phyloP scores from a whole-genome alignment of 2,329 filamentous ascomycete species.

The Aspergillus terreus region DNA sequence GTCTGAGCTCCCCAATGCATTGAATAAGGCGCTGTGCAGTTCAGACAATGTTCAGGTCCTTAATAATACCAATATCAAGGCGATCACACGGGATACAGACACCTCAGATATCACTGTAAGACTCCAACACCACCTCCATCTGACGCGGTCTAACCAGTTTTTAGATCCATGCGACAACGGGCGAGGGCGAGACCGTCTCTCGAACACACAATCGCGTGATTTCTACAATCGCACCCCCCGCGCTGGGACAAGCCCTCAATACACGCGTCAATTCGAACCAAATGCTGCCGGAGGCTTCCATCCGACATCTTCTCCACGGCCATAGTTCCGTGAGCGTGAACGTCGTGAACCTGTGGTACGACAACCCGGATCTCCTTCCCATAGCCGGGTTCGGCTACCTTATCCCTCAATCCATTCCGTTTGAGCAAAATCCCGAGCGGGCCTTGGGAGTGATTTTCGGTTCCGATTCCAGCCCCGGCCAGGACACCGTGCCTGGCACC shows the following conservation, averaged over 20 bases:
- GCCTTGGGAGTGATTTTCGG: constrained; percentile 93
- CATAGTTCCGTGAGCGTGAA: constrained; percentile 74
- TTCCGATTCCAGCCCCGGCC: constrained; percentile 59
- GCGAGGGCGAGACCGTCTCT: neutral
- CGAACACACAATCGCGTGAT: constrained; percentile 29
- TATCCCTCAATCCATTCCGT: constrained; percentile 69
- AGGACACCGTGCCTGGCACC: constrained; percentile 62
- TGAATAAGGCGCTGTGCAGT: constrained; percentile 50
- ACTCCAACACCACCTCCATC: too few species aligned
- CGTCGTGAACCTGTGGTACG: constrained; percentile 88
- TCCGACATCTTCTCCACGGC: constrained; percentile 27
- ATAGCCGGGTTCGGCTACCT: constrained; percentile 84
- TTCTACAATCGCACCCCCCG: constrained; percentile 28
- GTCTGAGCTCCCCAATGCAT: constrained; percentile 53
- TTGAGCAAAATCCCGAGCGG: constrained; percentile 72
- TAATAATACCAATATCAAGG: constrained; percentile 46
- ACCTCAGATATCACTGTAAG: constrained; percentile 14
- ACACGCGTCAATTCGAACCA: constrained; percentile 4
- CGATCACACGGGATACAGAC: constrained; percentile 34
- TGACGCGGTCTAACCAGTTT: neutral
- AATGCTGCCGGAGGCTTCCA: constrained; percentile 16
- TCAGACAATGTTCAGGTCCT: constrained; percentile 61
- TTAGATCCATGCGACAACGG: neutral
- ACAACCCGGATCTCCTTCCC: constrained; percentile 60
- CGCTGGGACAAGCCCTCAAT: constrained; percentile 23